A percentile compares a stretch with the other conserved stretches of the same genome.
phyloP scores from a whole-genome alignment of 345 rosid genomes.

The Camelina sativa region DNA sequence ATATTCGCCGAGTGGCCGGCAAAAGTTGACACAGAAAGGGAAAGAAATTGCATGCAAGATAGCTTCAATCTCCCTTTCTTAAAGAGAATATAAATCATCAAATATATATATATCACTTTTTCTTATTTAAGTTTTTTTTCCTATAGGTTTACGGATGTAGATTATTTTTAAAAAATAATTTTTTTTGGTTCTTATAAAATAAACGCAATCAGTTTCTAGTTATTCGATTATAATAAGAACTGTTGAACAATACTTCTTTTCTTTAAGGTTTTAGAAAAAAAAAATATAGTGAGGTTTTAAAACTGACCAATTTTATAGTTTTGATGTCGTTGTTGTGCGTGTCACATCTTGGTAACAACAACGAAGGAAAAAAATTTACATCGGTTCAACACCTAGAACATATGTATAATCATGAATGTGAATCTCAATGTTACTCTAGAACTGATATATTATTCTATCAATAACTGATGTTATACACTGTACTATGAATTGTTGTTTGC shows the following conservation, averaged over 20 bases:
- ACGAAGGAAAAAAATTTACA: background rate
- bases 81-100: slow-evolving; percentile 30
- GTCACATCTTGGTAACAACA: background rate
- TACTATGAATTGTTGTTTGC: background rate
- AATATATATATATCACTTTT: background rate
- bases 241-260: background rate
- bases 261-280: background rate
- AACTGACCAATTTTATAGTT: background rate
- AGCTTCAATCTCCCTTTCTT: slow-evolving; percentile 31
- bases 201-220: background rate
- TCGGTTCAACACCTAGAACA: background rate
- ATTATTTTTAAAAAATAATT: background rate
- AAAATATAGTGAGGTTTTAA: background rate
- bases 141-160: background rate
- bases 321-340: too few relatives aligned
- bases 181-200: background rate
- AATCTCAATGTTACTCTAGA: background rate
- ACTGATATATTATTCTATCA: background rate
- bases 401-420: background rate
- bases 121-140: background rate
- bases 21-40: slow-evolving; percentile 42
- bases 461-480: background rate
- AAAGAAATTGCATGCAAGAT: slow-evolving; percentile 46
- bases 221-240: background rate
- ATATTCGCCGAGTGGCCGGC: slow-evolving; percentile 48